phyloP scores from a whole-genome alignment of 2,329 filamentous ascomycete species.

The Aspergillus ochraceoroseus region DNA sequence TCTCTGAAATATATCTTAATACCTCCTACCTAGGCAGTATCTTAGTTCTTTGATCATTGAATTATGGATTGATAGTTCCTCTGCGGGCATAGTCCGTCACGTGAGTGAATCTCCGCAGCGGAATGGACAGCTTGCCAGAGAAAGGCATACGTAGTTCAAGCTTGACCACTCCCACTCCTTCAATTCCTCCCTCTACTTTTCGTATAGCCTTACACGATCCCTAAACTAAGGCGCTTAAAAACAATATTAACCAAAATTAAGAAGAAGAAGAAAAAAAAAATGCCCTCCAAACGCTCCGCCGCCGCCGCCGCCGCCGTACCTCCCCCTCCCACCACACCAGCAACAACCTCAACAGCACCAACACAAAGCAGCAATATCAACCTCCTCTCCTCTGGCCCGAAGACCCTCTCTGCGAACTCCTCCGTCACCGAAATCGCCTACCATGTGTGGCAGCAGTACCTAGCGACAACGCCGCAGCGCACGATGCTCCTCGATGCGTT shows the following conservation, averaged over 20 bases:
- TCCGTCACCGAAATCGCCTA: conserved; percentile 55
- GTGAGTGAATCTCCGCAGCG: conserved; percentile 1
- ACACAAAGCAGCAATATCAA: no score
- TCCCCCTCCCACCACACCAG: conserved; percentile 5
- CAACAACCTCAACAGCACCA: conserved; percentile 2
- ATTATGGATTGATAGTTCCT: not conserved
- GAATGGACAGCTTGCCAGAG: conserved; percentile 15
- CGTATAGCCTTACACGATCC: no score
- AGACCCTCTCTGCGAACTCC: conserved; percentile 38
- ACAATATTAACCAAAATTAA: not conserved
- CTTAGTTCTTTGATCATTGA: no score
- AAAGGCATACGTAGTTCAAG: not conserved
- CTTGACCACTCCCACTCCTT: not conserved
- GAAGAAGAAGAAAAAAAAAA: not conserved
- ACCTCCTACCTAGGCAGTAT: no score
- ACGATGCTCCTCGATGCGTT: conserved; percentile 90
- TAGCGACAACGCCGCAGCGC: conserved; percentile 75
- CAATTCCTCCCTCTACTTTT: not conserved
- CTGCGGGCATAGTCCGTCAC: conserved; percentile 6
- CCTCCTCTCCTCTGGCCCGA: conserved; percentile 33
- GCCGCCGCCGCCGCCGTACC: conserved; percentile 60
- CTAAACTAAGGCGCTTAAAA: not conserved
- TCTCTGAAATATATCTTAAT: no score
- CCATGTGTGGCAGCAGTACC: conserved; percentile 73
- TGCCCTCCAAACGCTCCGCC: conserved; percentile 11